A percentile compares a stretch with the other conserved stretches of the same genome.
phyloP scores from a whole-genome alignment of 495 filamentous ascomycete species.

The Lophiostoma macrostomum region DNA sequence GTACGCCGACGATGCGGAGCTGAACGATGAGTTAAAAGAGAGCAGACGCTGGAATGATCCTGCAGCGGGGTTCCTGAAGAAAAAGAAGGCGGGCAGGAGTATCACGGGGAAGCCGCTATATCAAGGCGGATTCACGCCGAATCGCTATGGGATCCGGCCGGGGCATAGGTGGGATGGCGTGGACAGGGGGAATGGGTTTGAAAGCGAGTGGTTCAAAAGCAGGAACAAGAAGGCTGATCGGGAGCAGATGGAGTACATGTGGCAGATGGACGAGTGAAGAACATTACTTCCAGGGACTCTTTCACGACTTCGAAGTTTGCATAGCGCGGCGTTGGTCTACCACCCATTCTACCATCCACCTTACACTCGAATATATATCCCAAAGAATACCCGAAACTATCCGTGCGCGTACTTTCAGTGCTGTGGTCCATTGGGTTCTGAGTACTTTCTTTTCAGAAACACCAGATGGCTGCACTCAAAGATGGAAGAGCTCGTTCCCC shows the following conservation, averaged over 20 bases:
- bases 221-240: slow-evolving; percentile 70
- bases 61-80: slow-evolving; percentile 72
- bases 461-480: too few species aligned
- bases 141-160: slow-evolving; percentile 90
- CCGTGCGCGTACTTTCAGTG: too few species aligned
- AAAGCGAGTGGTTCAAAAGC: slow-evolving; percentile 89
- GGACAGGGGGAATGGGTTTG: slow-evolving; percentile 89
- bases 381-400: too few species aligned
- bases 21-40: slow-evolving; percentile 80
- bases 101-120: slow-evolving; percentile 71
- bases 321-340: background rate
- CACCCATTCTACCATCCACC: too few species aligned
- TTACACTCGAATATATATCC: too few species aligned
- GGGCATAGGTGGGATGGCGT: slow-evolving; percentile 97
- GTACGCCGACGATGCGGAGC: slow-evolving; percentile 70
- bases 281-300: background rate
- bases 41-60: slow-evolving; percentile 88
- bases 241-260: slow-evolving; percentile 80
- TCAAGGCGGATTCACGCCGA: slow-evolving; percentile 74
- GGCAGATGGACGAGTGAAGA: slow-evolving; percentile 85
- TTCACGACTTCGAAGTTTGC: too few species aligned
- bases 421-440: too few species aligned
- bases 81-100: slow-evolving; percentile 49
- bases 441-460: too few species aligned
- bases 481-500: too few species aligned